Evolutionary conservation across 1,284 basidiomycete species (phyloP), one percentile per base, ranked within the genome.

Genomic region (Termitomyces sp.): DNA sequence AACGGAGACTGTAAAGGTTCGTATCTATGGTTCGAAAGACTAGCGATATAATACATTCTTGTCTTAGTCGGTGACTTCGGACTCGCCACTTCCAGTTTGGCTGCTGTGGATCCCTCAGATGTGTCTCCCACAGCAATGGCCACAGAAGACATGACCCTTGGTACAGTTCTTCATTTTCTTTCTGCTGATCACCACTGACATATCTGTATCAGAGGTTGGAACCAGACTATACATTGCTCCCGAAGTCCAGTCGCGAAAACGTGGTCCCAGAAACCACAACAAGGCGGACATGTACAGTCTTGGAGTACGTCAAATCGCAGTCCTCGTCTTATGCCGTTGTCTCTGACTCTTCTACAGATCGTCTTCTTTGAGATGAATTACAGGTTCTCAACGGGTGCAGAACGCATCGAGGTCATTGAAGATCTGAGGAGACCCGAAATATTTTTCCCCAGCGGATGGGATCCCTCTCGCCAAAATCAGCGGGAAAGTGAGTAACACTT

Each of bases 291-390:
- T 98, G 79, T 98, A 97, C 67, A 95, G 92, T 65, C 81, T 97
- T 5, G 95, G 92, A 34, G 88, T 90, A 67, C 54, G 81, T 74
- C 19, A 13, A 24, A 7, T 26, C 26, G 34, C 42, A 58, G 10
- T 21, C 38, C 1, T 36, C 31, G 12, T 33, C 43, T 31, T 8
- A 5, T n/a, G 24, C 15, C 7, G 33, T 17, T 56, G 6, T 24
- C 17, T n/a, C 33, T 44, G n/a, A 49, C 45, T 21, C 17, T 57
- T n/a, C 15, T 52, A 17, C 48, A 92, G 88, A 88, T 98, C 63
- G 94, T 98, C 28, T 96, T 98, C 71, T 98, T 98, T 66, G 95
- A 98, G 74, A 97, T 98, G 94, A 94, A 94, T 67, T 93, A 89
- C 74, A 64, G 69, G 19, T 96, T 97, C 72, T 78, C 81, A n/a